These are phyloP conservation scores for Boletus rufocinnamomeus DNA, from an alignment of 768 basidiomycete species.

Conservation along the genomic window DNA sequence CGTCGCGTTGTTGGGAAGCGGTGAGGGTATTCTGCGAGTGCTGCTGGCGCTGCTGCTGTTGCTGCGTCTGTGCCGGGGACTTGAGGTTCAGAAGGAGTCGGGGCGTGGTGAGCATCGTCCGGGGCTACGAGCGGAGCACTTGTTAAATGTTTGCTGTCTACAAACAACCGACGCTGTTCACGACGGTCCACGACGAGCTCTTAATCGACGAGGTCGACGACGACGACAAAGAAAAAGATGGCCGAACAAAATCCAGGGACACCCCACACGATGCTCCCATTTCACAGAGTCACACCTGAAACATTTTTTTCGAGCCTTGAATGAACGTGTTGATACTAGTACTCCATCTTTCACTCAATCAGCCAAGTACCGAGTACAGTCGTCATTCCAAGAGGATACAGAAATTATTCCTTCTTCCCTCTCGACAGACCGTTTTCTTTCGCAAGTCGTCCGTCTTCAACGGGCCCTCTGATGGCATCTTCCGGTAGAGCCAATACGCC, in stretches of 20 bases:
- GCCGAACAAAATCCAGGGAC: conserved; percentile 9
- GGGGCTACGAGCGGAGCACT: conserved; percentile 20
- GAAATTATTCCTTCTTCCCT: too few species aligned
- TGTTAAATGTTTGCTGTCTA: conserved; percentile 30
- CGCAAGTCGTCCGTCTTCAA: too few species aligned
- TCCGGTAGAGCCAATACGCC: too few species aligned
- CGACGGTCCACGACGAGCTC: conserved; percentile 11
- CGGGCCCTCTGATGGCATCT: too few species aligned
- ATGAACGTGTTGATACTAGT: too few species aligned
- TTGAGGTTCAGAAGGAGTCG: conserved; percentile 38
- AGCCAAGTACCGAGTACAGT: too few species aligned
- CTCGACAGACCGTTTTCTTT: too few species aligned
- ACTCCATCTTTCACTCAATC: too few species aligned
- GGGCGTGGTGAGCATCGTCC: conserved; percentile 37
- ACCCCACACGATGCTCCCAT: not conserved
- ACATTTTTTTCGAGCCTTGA: too few species aligned
- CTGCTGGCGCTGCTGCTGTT: conserved; percentile 28
- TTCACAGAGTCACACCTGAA: conserved; percentile 13
- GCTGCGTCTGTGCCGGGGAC: conserved; percentile 25
- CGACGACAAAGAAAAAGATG: conserved; percentile 13
- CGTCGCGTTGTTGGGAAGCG: conserved; percentile 30
- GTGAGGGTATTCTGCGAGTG: conserved; percentile 32
- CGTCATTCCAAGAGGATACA: too few species aligned
- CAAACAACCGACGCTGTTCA: conserved; percentile 35
- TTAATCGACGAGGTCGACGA: conserved; percentile 12